These are phyloP conservation scores for Agarophyton chilense DNA, from an alignment of 23 red algal species.

Conservation along the genomic window DNA sequence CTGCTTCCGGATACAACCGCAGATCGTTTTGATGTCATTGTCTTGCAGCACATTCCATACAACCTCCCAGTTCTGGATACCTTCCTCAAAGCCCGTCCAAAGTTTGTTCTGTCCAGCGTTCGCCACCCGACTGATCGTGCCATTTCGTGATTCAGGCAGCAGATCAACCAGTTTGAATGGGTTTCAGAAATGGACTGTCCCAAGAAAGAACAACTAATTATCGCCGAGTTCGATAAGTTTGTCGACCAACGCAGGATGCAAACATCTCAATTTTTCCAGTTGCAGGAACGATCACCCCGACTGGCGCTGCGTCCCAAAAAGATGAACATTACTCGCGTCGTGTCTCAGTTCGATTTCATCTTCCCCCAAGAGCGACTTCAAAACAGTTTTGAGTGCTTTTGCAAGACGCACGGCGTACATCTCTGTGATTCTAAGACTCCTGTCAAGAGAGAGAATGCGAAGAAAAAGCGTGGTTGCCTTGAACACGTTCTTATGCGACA, in stretches of 20 bases:
- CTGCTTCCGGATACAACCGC: too few species aligned
- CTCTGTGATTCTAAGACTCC: too few species aligned
- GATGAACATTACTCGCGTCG: background rate
- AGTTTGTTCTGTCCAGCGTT: background rate
- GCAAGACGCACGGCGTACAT: too few species aligned
- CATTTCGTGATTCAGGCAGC: background rate
- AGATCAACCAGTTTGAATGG: too few species aligned
- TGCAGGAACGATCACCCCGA: background rate
- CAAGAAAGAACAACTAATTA: background rate
- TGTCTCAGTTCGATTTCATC: constrained; percentile 14
- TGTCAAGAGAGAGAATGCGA: too few species aligned
- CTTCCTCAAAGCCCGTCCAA: background rate
- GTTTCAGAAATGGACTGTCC: background rate
- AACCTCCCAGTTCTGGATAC: constrained; percentile 1
- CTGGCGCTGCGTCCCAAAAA: background rate
- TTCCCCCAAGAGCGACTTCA: background rate
- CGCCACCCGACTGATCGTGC: constrained; percentile 18
- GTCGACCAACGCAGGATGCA: too few species aligned
- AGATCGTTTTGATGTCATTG: background rate
- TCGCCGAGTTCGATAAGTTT: background rate
- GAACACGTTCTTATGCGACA: constrained; percentile 20
- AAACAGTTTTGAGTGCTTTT: too few species aligned
- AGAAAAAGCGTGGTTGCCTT: background rate
- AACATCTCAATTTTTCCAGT: background rate
- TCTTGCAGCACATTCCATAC: background rate